Percentiles rank a stretch among this genome's conserved stretches.
Conservation (phyloP, 2,329 filamentous ascomycete genomes). For the Xylaria digitata region DNA sequence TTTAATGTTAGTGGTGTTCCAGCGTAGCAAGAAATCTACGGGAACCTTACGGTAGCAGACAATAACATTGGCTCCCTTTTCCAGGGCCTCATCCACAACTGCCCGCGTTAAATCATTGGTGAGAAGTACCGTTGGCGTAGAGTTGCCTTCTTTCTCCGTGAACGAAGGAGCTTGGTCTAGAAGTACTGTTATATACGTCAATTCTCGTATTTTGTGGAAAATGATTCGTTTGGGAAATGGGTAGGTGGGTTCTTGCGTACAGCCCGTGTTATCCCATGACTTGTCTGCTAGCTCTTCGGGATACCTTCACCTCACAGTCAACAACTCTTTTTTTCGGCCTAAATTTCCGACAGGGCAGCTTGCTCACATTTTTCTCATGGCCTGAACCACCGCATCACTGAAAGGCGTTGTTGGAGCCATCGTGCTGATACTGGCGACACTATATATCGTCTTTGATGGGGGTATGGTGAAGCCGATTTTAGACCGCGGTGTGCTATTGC, state of each 20-base stretch:
- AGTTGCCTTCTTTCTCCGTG: slow-evolving; percentile 61
- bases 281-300: slow-evolving; percentile 89
- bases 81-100: slow-evolving; percentile 90
- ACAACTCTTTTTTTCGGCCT: not conserved
- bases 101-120: slow-evolving; percentile 91
- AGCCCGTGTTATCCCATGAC: slow-evolving; percentile 95
- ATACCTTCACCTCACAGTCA: slow-evolving; percentile 67
- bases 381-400: slow-evolving; percentile 73
- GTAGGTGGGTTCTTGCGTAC: slow-evolving; percentile 49
- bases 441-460: slow-evolving; percentile 20
- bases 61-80: slow-evolving; percentile 78
- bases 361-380: slow-evolving; percentile 82
- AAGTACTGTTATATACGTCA: slow-evolving; percentile 51
- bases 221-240: not conserved
- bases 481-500: not conserved
- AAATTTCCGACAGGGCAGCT: not conserved
- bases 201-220: not conserved
- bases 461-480: not conserved
- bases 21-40: not conserved
- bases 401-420: slow-evolving; percentile 52
- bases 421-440: slow-evolving; percentile 28
- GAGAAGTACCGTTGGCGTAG: slow-evolving; percentile 59
- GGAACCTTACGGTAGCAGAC: slow-evolving; percentile 80
- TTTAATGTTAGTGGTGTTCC: slow-evolving; percentile 19
- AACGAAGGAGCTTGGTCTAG: slow-evolving; percentile 66